Evolutionary conservation across 768 basidiomycete genomes (phyloP).

Genomic region (Tricholoma terreum): DNA sequence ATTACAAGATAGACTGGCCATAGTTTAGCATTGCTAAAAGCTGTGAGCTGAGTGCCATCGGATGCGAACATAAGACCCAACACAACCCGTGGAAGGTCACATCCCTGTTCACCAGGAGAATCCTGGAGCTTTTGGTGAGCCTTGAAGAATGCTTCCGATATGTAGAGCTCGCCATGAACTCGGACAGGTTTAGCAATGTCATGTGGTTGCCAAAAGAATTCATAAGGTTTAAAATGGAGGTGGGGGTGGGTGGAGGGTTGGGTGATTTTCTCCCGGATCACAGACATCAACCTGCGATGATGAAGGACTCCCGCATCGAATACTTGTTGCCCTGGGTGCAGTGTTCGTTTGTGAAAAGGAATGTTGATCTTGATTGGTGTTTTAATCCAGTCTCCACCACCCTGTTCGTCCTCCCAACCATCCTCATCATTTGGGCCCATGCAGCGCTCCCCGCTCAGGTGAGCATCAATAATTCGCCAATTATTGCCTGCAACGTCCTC

Average conservation of each 20-base stretch:
- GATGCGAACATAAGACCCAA: conserved; percentile 25
- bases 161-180: conserved; percentile 18
- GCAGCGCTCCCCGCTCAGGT: background rate
- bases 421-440: background rate
- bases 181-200: background rate
- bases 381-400: conserved; percentile 16
- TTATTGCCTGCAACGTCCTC: conserved; percentile 7
- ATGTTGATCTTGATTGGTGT: conserved; percentile 6
- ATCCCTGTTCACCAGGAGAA: conserved; percentile 4
- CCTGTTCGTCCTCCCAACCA: background rate
- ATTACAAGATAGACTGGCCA: conserved; percentile 37
- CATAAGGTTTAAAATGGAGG: conserved; percentile 20
- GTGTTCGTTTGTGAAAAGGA: conserved; percentile 8
- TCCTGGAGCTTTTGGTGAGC: conserved; percentile 9
- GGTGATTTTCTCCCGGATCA: conserved; percentile 11
- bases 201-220: conserved; percentile 12
- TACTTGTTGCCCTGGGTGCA: background rate
- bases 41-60: conserved; percentile 27
- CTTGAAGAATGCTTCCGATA: conserved; percentile 13
- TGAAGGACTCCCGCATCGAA: conserved; percentile 9
- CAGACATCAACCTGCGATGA: conserved; percentile 15
- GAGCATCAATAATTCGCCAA: conserved; percentile 8
- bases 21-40: conserved; percentile 25
- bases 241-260: background rate
- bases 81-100: conserved; percentile 14